These are phyloP conservation scores for Neurospora pannonica DNA, from an alignment of 495 filamentous ascomycete species.

Conservation along the genomic window DNA sequence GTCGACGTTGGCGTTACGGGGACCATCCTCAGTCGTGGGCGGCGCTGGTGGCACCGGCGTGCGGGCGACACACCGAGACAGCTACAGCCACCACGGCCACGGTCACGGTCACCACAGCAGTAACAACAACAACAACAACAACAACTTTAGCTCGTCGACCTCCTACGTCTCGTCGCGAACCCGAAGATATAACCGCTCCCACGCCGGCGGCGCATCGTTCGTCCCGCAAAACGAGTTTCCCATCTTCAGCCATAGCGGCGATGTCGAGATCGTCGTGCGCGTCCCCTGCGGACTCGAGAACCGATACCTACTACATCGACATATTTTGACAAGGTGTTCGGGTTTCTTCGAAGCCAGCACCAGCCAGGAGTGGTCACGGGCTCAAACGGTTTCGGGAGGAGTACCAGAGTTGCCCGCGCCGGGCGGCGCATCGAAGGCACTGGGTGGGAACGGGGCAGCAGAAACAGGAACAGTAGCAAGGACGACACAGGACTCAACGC, in stretches of 20 bases:
- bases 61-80: slow-evolving; percentile 28
- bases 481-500: slow-evolving; percentile 12
- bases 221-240: slow-evolving; percentile 83
- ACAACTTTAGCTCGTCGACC: slow-evolving; percentile 26
- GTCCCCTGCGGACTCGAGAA: slow-evolving; percentile 59
- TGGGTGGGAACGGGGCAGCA: slow-evolving; percentile 39
- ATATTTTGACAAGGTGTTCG: slow-evolving; percentile 79
- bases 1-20: slow-evolving; percentile 45
- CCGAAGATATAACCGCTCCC: slow-evolving; percentile 68
- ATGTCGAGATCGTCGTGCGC: slow-evolving; percentile 78
- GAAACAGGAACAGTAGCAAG: slow-evolving; percentile 11
- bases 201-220: slow-evolving; percentile 64
- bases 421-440: slow-evolving; percentile 41
- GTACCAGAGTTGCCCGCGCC: slow-evolving; percentile 22
- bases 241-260: slow-evolving; percentile 78
- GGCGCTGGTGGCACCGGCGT: slow-evolving; percentile 6
- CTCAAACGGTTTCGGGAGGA: slow-evolving; percentile 17
- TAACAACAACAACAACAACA: neutral
- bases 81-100: slow-evolving; percentile 3
- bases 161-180: slow-evolving; percentile 53
- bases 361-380: slow-evolving; percentile 73
- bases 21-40: slow-evolving; percentile 48
- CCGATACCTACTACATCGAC: slow-evolving; percentile 73
- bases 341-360: slow-evolving; percentile 90
- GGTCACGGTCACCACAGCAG: slow-evolving; percentile 31